These are phyloP conservation scores for Cajanus cajan DNA, from an alignment of 306 rosid species.

Conservation along the genomic window DNA sequence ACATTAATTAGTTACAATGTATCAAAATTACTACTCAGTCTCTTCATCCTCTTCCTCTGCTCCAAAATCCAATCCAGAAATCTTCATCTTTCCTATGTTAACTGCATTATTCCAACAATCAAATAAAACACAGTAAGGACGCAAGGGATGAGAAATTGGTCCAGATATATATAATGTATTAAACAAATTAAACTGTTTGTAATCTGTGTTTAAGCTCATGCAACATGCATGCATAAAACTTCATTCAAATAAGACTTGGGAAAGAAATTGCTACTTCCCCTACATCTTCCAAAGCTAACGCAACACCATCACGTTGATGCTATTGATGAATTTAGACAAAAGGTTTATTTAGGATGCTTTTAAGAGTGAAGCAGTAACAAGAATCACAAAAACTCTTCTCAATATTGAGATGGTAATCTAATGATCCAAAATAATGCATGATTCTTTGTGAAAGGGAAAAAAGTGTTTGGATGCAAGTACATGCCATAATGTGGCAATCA, in stretches of 20 bases:
- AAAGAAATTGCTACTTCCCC: not conserved
- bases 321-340: not conserved
- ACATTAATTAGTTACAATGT: slow-evolving; percentile 1
- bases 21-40: slow-evolving; percentile 28
- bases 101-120: slow-evolving; percentile 51
- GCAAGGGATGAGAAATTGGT: not conserved
- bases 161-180: not conserved
- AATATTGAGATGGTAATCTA: not conserved
- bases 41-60: slow-evolving; percentile 46
- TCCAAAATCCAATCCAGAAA: slow-evolving; percentile 64
- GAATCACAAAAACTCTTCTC: not conserved
- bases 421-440: not conserved
- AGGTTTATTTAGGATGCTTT: not conserved
- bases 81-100: slow-evolving; percentile 81
- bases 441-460: not conserved
- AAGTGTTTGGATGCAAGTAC: slow-evolving; percentile 17
- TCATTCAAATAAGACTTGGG: not conserved
- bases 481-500: not conserved
- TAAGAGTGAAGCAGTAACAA: not conserved
- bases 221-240: slow-evolving; percentile 7
- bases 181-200: slow-evolving; percentile 6
- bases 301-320: not conserved
- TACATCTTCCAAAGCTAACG: not conserved
- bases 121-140: not conserved
- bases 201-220: slow-evolving; percentile 6